Evolutionary conservation across 169 alveolate species (phyloP), one percentile per base, ranked within the genome.

Genomic region (Plasmodium inui): DNA sequence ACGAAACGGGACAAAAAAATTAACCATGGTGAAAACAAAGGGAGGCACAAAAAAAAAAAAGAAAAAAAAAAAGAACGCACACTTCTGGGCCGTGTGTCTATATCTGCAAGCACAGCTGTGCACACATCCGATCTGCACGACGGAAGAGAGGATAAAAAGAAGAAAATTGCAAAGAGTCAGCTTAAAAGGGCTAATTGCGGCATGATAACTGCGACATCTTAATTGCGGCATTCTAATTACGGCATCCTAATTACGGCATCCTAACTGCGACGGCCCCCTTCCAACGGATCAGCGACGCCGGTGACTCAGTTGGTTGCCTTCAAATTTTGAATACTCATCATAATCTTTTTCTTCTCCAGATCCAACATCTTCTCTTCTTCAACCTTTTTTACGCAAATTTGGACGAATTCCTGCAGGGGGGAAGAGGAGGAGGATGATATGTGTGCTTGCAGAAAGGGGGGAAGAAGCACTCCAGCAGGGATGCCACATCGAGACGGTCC

Each of bases 291-390:
- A 67, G n/a, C 37, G 76, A 5, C 17, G 30, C 17, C 10, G 7
- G n/a, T n/a, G n/a, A 37, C 41, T 67, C 76, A 67, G 39, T 67
- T 86, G 26, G 93, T 86, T 1, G 61, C 93, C 70, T 86, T 86
- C 70, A 86, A 86, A 86, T 86, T 86, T 37, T 86, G 93, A 50
- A 86, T 76, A 10, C 86, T 76, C 70, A 76, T n/a, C 37, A 37
- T 57, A 50, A 86, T 76, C 55, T 86, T 86, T 86, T 86, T 86
- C 81, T 86, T 86, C 61, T 86, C 93, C 50, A 86, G 14, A 39
- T 86, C 86, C 26, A 86, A 5, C 50, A 86, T 86, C 81, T 86
- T 86, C 80, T 86, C 93, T 19, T 86, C 93, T 61, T 86, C 93
- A 22, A 86, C 70, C 46, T 86, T 86, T 74, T 86, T 86, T 76